Conservation (phyloP, 1,284 basidiomycete genomes). For the Omphalotus olearius region DNA sequence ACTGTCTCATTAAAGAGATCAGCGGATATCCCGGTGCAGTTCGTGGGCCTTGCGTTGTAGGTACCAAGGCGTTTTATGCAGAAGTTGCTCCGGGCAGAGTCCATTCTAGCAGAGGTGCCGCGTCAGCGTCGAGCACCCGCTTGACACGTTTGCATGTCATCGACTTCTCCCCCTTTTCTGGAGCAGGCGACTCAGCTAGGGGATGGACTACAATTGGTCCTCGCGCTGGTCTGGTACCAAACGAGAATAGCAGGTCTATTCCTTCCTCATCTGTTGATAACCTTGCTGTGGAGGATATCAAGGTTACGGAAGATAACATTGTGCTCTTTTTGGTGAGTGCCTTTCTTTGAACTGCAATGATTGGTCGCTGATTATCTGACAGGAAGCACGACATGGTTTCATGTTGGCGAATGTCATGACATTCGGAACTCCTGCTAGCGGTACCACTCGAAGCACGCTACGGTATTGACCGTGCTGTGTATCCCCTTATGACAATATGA, state of each 20-base stretch:
- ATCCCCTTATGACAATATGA: too few species aligned
- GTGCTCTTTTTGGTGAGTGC: conserved; percentile 38
- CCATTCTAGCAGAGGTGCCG: conserved; percentile 5
- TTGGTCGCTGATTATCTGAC: conserved; percentile 8
- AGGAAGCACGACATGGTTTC: conserved; percentile 35
- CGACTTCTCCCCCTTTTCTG: conserved; percentile 38
- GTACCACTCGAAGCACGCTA: background rate
- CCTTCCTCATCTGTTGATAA: conserved; percentile 34
- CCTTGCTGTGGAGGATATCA: conserved; percentile 33
- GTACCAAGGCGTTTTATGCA: conserved; percentile 38
- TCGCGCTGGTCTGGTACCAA: conserved; percentile 32
- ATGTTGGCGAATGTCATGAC: conserved; percentile 40
- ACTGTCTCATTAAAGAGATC: conserved; percentile 39
- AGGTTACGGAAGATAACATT: conserved; percentile 46
- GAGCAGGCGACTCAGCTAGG: conserved; percentile 24
- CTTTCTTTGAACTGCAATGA: background rate
- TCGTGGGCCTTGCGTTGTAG: conserved; percentile 34
- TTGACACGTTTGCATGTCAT: conserved; percentile 33
- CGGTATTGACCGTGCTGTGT: too few species aligned
- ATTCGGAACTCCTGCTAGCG: conserved; percentile 31
- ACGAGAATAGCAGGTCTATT: conserved; percentile 35
- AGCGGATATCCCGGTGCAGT: conserved; percentile 21
- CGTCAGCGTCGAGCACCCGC: conserved; percentile 16
- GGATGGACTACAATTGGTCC: conserved; percentile 37
- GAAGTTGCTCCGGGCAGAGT: conserved; percentile 25